Evolutionary conservation across 202 grass and related monocot species (phyloP).

Genomic region (Brachypodium distachyon): DNA sequence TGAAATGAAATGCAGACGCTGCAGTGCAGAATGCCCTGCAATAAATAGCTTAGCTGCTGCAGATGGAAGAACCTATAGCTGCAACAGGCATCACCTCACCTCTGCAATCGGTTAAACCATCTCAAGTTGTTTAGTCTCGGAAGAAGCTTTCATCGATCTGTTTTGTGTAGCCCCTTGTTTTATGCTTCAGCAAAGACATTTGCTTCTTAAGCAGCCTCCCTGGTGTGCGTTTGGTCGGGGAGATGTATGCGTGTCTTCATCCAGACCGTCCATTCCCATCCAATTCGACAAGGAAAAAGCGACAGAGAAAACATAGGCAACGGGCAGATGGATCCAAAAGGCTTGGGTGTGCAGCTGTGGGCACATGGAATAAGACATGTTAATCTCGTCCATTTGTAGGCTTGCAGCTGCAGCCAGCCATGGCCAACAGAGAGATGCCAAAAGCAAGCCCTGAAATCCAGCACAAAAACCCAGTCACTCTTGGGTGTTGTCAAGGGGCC

Average conservation of each 20-base stretch:
- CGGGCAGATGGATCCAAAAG: not conserved
- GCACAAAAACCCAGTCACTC: conserved; percentile 5
- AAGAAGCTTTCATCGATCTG: not conserved
- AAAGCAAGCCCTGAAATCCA: conserved; percentile 29
- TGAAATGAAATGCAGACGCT: not conserved
- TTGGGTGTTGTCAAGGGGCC: conserved; percentile 31
- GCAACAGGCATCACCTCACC: not conserved
- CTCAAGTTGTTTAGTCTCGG: not conserved
- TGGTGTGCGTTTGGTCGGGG: not conserved
- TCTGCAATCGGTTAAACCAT: not conserved
- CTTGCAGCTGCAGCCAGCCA: not conserved
- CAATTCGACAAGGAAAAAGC: not conserved
- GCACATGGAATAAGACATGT: not conserved
- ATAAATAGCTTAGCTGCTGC: too few relatives aligned
- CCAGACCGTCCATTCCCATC: not conserved
- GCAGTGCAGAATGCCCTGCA: not conserved
- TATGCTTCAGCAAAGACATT: not conserved
- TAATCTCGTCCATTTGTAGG: not conserved
- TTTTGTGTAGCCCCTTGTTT: not conserved
- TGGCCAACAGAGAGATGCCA: conserved; percentile 29
- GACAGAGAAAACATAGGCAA: not conserved
- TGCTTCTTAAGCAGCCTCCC: not conserved
- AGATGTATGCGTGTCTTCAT: not conserved
- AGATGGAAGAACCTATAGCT: not conserved
- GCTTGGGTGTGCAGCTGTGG: not conserved